Conservation (phyloP, 768 basidiomycete species). For the Tricholoma saponaceum region DNA sequence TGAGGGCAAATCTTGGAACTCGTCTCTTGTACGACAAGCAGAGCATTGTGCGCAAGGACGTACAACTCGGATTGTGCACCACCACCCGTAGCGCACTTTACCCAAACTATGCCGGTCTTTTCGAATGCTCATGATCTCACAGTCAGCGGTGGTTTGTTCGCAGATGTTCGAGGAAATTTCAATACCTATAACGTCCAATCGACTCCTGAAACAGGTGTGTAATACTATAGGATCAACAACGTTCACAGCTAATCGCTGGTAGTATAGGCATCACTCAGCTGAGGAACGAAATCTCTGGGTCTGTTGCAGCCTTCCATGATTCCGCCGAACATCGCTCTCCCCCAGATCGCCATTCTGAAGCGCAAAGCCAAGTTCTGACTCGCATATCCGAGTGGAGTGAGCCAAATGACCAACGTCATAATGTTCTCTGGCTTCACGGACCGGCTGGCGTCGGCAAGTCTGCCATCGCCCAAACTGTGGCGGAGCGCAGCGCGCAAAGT, state of each 20-base stretch:
- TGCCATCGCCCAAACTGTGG: conserved; percentile 16
- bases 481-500: conserved; percentile 7
- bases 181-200: not conserved
- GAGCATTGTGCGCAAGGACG: too few species aligned
- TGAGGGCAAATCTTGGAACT: too few species aligned
- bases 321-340: conserved; percentile 12
- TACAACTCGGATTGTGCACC: too few species aligned
- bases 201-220: not conserved
- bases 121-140: not conserved
- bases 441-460: conserved; percentile 19
- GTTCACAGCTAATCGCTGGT: not conserved
- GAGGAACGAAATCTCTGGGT: not conserved
- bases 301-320: conserved; percentile 10
- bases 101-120: not conserved
- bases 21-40: too few species aligned
- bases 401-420: not conserved
- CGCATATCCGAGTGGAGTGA: conserved; percentile 7
- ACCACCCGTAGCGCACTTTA: not conserved
- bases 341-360: conserved; percentile 15
- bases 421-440: conserved; percentile 17
- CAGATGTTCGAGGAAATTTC: not conserved
- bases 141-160: not conserved
- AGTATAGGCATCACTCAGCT: not conserved
- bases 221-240: not conserved
- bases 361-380: conserved; percentile 12